phyloP scores from a whole-genome alignment of 495 filamentous ascomycete species.

The Lasiosphaeria hispida region DNA sequence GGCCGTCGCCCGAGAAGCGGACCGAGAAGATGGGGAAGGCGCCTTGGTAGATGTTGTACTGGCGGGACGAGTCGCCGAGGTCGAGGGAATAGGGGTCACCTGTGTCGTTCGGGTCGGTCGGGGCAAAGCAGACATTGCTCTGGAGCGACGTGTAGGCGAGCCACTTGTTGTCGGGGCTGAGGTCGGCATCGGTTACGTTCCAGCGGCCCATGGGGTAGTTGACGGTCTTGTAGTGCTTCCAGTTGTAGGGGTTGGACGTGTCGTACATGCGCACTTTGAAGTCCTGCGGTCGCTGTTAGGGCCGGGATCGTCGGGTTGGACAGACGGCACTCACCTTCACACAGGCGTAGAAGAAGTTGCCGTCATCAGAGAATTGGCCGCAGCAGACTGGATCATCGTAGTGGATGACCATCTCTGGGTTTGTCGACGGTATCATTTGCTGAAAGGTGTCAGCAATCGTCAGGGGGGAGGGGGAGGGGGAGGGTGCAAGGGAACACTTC shows the following conservation, averaged over 20 bases:
- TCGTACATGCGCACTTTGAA: slow-evolving; percentile 96
- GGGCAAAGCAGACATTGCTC: slow-evolving; percentile 75
- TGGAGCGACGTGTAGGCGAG: slow-evolving; percentile 86
- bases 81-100: slow-evolving; percentile 76
- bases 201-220: slow-evolving; percentile 82
- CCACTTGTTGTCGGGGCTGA: slow-evolving; percentile 89
- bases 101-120: slow-evolving; percentile 77
- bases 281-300: slow-evolving; percentile 45
- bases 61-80: slow-evolving; percentile 50
- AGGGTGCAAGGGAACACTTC: not conserved
- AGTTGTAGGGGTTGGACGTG: slow-evolving; percentile 91
- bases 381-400: slow-evolving; percentile 85
- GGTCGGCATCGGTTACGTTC: slow-evolving; percentile 91
- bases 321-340: slow-evolving; percentile 49
- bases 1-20: slow-evolving; percentile 88
- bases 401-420: slow-evolving; percentile 84
- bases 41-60: slow-evolving; percentile 29
- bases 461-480: too few relatives aligned
- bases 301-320: too few relatives aligned
- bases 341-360: slow-evolving; percentile 96
- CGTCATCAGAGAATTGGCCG: slow-evolving; percentile 94
- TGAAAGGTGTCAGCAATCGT: slow-evolving; percentile 32
- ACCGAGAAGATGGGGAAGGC: slow-evolving; percentile 77
- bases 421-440: slow-evolving; percentile 66
- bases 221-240: slow-evolving; percentile 94